These are phyloP conservation scores for Melampsora larici-populina DNA, from an alignment of 1,284 basidiomycete genomes.

Conservation along the genomic window DNA sequence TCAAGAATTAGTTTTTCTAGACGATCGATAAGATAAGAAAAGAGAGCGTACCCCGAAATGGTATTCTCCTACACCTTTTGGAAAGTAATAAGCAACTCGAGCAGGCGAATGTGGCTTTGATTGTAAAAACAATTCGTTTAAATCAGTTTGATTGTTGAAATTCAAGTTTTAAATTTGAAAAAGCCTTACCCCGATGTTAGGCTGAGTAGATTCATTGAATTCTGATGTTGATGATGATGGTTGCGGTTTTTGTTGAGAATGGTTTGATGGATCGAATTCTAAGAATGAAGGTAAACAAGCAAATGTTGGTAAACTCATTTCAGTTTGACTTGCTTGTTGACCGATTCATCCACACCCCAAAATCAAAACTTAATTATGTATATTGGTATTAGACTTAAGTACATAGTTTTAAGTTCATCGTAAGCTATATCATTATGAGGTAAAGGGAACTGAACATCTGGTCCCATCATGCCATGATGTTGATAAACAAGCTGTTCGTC, in stretches of 20 bases:
- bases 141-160: neutral
- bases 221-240: neutral
- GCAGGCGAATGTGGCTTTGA: conserved; percentile 54
- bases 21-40: conserved; percentile 34
- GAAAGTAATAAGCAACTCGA: conserved; percentile 91
- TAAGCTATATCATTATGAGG: too few relatives aligned
- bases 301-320: conserved; percentile 39
- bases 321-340: too few relatives aligned
- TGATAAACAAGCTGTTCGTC: too few relatives aligned
- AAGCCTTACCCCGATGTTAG: neutral
- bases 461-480: too few relatives aligned
- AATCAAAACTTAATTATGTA: too few relatives aligned
- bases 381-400: too few relatives aligned
- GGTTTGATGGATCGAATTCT: conserved; percentile 27
- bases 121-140: neutral
- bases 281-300: conserved; percentile 24
- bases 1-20: neutral
- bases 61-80: conserved; percentile 87
- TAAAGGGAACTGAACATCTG: too few relatives aligned
- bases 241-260: neutral
- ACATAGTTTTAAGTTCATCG: too few relatives aligned
- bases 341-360: too few relatives aligned
- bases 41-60: conserved; percentile 74
- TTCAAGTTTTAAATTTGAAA: neutral
- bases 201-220: neutral